Base-by-base conservation (phyloP, 768 basidiomycete genomes). In the Chlorophyllum brunneum region DNA sequence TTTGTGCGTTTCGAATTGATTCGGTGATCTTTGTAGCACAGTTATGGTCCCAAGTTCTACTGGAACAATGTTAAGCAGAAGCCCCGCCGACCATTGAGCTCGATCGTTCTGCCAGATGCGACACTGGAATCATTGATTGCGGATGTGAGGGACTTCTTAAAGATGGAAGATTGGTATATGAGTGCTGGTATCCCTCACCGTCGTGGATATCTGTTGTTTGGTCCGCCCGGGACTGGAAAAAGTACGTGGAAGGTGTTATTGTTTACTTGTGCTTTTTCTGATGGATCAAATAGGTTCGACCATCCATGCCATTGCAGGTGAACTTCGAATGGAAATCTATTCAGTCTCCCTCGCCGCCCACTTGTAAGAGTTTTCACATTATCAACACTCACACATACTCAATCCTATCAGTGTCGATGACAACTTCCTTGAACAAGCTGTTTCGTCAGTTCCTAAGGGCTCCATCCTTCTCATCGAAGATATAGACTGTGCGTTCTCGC, bases 261-360 rank as follows among this genome's bases (percentile, higher is more conserved):
- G 27, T 48, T 30, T 30, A 27, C 24, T 7, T 11, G 11, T 42
- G 3, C 30, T 56, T 49, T 58, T 58, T 70, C 20, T 16, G 31
- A 22, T 49, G n/a, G 23, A 9, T 63, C 74, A 60, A n/a, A 2
- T 50, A 78, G 77, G 69, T 9, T 79, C 76, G 6, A 80, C 79
- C 0, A 79, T 81, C 11, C 80, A 81, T 50, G 79, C 79, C 10
- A 65, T 81, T 22, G 75, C 76, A 5, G 76, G 78, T 5, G 88
- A 89, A 63, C 72, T 95, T 8, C 81, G 83, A 4, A 75, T 95
- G n/a, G 90, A 94, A 65, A 92, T 95, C 49, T 94, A 90, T 60
- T 69, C 78, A 1, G 59, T 84, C 11, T 80, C 80, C 0, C 65
- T 83, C 0, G 71, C 79, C 0, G 72, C 78, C 15, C 62, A 66